Percentiles rank a stretch among this genome's conserved stretches.
phyloP scores from a whole-genome alignment of 345 rosid species.

The Cardiospermum halicacabum region DNA sequence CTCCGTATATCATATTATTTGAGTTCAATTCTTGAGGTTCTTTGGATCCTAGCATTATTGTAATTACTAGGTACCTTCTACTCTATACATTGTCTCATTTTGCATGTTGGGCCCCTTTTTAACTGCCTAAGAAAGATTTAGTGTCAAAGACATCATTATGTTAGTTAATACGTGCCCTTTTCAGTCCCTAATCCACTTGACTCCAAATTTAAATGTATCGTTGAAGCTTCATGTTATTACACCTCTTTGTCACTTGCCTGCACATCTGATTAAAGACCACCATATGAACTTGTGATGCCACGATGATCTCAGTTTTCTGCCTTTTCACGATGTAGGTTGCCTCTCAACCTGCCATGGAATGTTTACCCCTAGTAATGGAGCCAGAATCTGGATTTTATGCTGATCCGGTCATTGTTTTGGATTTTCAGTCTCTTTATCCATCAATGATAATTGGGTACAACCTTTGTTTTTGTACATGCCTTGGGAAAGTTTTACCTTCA shows the following conservation, averaged over 20 bases:
- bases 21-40: no score
- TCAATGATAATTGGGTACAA: constrained; percentile 96
- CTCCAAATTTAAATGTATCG: background rate
- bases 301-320: constrained; percentile 5
- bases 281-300: constrained; percentile 7
- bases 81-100: background rate
- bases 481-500: constrained; percentile 69
- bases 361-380: constrained; percentile 97
- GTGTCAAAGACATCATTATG: background rate
- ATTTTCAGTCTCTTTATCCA: constrained; percentile 97
- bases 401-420: constrained; percentile 94
- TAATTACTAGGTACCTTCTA: no score
- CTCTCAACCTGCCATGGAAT: constrained; percentile 99
- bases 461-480: constrained; percentile 91
- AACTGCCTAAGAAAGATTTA: background rate
- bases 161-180: background rate
- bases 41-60: no score
- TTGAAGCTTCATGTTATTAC: background rate
- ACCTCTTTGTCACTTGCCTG: background rate
- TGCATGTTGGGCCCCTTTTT: background rate
- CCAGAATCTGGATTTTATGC: constrained; percentile 92
- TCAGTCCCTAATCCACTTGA: background rate
- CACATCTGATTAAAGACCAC: background rate
- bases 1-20: no score
- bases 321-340: constrained; percentile 62